Conservation (phyloP, 1,284 basidiomycete genomes). For the Uromyces viciae-fabae region DNA sequence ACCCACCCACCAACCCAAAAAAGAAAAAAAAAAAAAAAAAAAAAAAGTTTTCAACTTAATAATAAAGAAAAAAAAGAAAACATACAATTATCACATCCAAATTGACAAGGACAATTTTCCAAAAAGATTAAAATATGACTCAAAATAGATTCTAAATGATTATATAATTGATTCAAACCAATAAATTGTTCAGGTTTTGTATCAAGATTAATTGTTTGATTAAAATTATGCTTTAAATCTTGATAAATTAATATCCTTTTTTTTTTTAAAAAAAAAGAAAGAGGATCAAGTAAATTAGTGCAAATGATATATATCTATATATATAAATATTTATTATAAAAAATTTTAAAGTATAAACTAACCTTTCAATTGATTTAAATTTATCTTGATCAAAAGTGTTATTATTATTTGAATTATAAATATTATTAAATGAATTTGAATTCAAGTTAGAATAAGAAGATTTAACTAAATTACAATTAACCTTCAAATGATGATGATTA, state of each 20-base stretch:
- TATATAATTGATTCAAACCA: neutral
- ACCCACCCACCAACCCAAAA: neutral
- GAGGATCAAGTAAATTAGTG: neutral
- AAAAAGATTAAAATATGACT: neutral
- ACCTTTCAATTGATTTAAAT: constrained; percentile 1
- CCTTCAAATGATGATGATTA: neutral
- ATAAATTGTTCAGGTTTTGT: neutral
- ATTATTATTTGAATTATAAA: neutral
- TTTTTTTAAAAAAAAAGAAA: neutral
- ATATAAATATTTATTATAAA: neutral
- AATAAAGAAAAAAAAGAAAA: neutral
- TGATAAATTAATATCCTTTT: neutral
- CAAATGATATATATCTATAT: neutral
- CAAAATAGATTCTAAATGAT: too few species aligned
- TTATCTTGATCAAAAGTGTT: neutral
- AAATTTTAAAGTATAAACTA: neutral
- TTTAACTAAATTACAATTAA: neutral
- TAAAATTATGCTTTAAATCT: neutral
- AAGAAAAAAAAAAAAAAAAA: neutral
- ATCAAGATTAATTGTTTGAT: neutral
- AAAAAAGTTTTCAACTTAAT: too few species aligned
- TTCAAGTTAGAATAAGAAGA: neutral
- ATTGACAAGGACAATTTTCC: neutral
- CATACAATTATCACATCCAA: neutral
- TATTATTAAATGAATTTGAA: neutral